Percentiles rank a stretch among this genome's conserved stretches.
These are phyloP conservation scores for Adansonia digitata DNA, from an alignment of 345 rosid species.

Conservation along the genomic window DNA sequence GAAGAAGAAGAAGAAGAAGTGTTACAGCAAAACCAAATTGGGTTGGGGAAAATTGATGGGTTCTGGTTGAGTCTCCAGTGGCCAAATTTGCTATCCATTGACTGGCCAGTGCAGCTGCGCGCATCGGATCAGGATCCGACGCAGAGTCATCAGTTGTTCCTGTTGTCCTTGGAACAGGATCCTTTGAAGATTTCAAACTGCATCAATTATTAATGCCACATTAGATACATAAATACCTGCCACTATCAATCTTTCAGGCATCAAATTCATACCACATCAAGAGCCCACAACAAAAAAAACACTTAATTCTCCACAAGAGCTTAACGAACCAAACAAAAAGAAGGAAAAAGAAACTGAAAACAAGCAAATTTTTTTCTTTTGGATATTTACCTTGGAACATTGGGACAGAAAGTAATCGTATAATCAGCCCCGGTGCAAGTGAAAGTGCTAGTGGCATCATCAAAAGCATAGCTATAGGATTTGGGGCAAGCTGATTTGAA, in stretches of 20 bases:
- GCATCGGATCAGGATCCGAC: conserved; percentile 13
- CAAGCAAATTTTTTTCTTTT: neutral
- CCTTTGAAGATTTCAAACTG: conserved; percentile 47
- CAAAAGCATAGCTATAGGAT: neutral
- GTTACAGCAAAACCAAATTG: conserved; percentile 17
- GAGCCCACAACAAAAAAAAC: neutral
- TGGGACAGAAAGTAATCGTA: neutral
- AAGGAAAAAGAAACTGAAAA: too few relatives aligned
- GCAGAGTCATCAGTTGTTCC: neutral
- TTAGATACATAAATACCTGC: too few relatives aligned
- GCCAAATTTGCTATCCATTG: conserved; percentile 58
- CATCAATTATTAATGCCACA: neutral
- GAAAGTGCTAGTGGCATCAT: neutral
- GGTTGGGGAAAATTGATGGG: conserved; percentile 8
- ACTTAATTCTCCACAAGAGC: neutral
- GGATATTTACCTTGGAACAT: neutral
- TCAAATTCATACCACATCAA: neutral
- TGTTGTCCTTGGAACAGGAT: conserved; percentile 16
- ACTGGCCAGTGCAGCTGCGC: conserved; percentile 26
- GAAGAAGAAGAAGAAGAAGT: too few relatives aligned
- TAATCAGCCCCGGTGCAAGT: neutral
- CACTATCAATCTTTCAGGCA: neutral
- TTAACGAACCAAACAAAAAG: neutral
- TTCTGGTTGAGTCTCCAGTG: conserved; percentile 30
- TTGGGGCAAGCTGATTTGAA: neutral